phyloP scores from a whole-genome alignment of 805 yeast genomes.

The Nakazawaea sp. region DNA sequence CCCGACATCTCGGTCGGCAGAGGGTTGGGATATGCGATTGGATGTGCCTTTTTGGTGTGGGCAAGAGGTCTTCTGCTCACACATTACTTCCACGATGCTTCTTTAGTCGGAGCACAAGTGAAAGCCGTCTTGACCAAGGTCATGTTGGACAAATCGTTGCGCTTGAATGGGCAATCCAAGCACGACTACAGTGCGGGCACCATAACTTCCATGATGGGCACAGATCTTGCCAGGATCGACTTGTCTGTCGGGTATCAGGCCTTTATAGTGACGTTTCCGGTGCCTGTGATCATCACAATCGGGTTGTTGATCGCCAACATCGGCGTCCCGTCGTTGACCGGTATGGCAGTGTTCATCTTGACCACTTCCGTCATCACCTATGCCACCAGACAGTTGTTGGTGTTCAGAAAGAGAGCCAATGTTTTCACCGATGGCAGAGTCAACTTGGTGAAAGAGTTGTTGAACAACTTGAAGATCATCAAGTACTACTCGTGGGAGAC shows the following conservation, averaged over 20 bases:
- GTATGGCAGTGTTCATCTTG: constrained; percentile 49
- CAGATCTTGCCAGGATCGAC: constrained; percentile 77
- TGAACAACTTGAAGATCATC: constrained; percentile 71
- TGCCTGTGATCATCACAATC: constrained; percentile 53
- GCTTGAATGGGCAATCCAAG: constrained; percentile 51
- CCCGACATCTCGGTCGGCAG: constrained; percentile 36
- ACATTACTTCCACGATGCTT: constrained; percentile 55
- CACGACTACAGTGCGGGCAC: constrained; percentile 64
- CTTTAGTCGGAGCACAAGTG: constrained; percentile 60
- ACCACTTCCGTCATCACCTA: constrained; percentile 39
- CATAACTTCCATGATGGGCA: constrained; percentile 71
- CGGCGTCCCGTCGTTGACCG: constrained; percentile 70
- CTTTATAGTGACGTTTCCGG: constrained; percentile 54
- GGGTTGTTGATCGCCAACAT: constrained; percentile 62
- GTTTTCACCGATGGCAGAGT: constrained; percentile 73
- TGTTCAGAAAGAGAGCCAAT: constrained; percentile 48
- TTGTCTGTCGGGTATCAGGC: constrained; percentile 66
- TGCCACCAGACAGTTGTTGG: constrained; percentile 42
- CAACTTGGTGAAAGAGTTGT: constrained; percentile 66
- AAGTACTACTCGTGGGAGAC: constrained; percentile 89
- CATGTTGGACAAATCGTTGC: constrained; percentile 58
- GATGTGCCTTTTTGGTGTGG: constrained; percentile 53
- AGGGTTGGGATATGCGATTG: constrained; percentile 76
- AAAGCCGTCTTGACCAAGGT: constrained; percentile 67
- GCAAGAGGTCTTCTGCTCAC: constrained; percentile 42